phyloP scores from a whole-genome alignment of 2,329 filamentous ascomycete species.

The Fusarium longipes region DNA sequence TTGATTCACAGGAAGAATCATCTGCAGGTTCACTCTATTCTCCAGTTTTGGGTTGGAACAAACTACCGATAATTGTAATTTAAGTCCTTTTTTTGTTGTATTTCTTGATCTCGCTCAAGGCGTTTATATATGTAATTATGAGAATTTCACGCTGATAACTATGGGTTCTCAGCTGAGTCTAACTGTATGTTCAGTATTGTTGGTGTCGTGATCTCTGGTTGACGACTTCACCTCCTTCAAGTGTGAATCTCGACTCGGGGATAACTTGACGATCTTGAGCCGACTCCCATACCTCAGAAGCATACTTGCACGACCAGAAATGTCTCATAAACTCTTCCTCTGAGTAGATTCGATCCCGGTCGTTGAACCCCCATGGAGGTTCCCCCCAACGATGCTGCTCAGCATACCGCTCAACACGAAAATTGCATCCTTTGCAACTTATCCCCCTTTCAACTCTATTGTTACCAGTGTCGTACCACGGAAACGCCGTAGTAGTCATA shows the following conservation, averaged over 20 bases:
- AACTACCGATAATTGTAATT: too few relatives aligned
- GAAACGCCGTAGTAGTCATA: constrained; percentile 13
- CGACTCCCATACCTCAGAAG: constrained; percentile 5
- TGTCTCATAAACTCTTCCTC: constrained; percentile 11
- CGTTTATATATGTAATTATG: too few relatives aligned
- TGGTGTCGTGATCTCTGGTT: not conserved
- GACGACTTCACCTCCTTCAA: not conserved
- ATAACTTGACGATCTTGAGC: not conserved
- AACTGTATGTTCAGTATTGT: too few relatives aligned
- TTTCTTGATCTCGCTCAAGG: too few relatives aligned
- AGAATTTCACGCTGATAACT: too few relatives aligned
- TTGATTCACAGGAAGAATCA: too few relatives aligned
- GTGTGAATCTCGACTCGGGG: constrained; percentile 1
- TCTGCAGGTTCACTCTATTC: too few relatives aligned
- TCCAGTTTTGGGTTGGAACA: too few relatives aligned
- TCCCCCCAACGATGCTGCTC: too few relatives aligned
- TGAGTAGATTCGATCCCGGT: constrained; percentile 14
- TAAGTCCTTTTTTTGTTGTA: too few relatives aligned
- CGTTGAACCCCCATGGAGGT: constrained; percentile 18
- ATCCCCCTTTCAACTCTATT: not conserved
- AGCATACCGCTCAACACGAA: constrained; percentile 9
- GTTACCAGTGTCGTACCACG: not conserved
- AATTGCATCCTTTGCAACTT: constrained; percentile 29
- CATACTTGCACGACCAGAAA: constrained; percentile 1
- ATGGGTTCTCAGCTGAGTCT: too few relatives aligned